Percentiles rank a stretch among this genome's conserved stretches.
These are phyloP conservation scores for Asterionellopsis glacialis DNA, from an alignment of 108 stramenopile species.

Conservation along the genomic window DNA sequence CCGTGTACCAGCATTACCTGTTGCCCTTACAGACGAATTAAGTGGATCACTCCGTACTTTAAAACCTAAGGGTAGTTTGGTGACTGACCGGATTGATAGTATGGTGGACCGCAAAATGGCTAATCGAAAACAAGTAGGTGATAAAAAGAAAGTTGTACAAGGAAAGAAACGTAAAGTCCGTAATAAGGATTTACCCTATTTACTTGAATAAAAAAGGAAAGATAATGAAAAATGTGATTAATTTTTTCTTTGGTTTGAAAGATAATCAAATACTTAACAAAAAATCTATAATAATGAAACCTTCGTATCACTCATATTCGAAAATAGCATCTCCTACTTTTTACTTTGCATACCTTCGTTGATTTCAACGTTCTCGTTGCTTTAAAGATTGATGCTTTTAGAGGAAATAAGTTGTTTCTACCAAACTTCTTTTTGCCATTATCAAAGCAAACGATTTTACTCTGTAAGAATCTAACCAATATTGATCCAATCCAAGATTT, in stretches of 20 bases:
- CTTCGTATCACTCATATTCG: too few relatives aligned
- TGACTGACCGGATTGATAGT: conserved; percentile 76
- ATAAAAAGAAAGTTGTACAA: conserved; percentile 53
- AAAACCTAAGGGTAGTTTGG: conserved; percentile 72
- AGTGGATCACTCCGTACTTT: conserved; percentile 60
- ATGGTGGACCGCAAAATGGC: conserved; percentile 73
- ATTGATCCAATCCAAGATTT: background rate
- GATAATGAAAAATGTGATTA: too few relatives aligned
- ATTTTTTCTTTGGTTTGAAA: too few relatives aligned
- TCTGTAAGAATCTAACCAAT: conserved; percentile 10
- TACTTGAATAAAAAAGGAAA: too few relatives aligned
- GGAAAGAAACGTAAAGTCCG: conserved; percentile 57
- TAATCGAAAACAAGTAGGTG: conserved; percentile 41
- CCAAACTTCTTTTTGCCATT: background rate
- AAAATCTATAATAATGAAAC: too few relatives aligned
- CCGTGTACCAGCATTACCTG: conserved; percentile 67
- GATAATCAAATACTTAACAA: too few relatives aligned
- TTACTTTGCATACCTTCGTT: too few relatives aligned
- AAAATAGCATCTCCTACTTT: too few relatives aligned
- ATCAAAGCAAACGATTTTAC: background rate
- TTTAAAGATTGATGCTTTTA: too few relatives aligned
- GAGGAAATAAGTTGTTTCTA: background rate
- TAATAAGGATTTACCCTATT: too few relatives aligned
- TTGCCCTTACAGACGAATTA: conserved; percentile 69
- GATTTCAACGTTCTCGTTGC: too few relatives aligned